Percentiles rank a stretch among this genome's conserved stretches.
Evolutionary conservation across 768 basidiomycete species (phyloP).

Genomic region (Dictyophora rubrovolvata): DNA sequence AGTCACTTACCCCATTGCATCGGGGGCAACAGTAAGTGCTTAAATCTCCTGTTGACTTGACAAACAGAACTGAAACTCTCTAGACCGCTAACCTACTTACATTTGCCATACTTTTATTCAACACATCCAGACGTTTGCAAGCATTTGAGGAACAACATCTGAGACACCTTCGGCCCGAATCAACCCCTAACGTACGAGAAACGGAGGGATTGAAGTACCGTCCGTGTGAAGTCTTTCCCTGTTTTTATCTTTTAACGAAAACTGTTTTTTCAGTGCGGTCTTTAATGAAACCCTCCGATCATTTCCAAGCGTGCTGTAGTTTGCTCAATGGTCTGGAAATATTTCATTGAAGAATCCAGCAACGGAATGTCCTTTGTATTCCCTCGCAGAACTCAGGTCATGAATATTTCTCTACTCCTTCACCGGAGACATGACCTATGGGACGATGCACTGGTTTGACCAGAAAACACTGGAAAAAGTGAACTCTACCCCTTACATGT

Average conservation of each 20-base stretch:
- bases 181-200: conserved; percentile 42
- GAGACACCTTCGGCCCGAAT: conserved; percentile 41
- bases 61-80: not conserved
- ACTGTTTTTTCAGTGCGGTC: conserved; percentile 48
- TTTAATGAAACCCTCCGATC: conserved; percentile 70
- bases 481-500: conserved; percentile 56
- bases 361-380: conserved; percentile 23
- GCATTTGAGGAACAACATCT: conserved; percentile 50
- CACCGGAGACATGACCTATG: conserved; percentile 61
- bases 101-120: conserved; percentile 58
- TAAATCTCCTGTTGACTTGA: not conserved
- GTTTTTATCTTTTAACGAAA: conserved; percentile 2
- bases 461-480: conserved; percentile 40
- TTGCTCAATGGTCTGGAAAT: conserved; percentile 34
- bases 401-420: conserved; percentile 50
- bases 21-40: conserved; percentile 62
- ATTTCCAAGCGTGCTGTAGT: conserved; percentile 72
- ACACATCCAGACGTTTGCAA: conserved; percentile 46
- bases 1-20: conserved; percentile 65
- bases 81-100: conserved; percentile 65
- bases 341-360: conserved; percentile 26
- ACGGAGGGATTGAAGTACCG: conserved; percentile 53
- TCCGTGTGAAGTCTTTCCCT: conserved; percentile 22
- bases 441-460: conserved; percentile 70
- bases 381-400: conserved; percentile 50